Base-by-base conservation (phyloP, 78 protist species). In the Dictyostelium firmibasis region DNA sequence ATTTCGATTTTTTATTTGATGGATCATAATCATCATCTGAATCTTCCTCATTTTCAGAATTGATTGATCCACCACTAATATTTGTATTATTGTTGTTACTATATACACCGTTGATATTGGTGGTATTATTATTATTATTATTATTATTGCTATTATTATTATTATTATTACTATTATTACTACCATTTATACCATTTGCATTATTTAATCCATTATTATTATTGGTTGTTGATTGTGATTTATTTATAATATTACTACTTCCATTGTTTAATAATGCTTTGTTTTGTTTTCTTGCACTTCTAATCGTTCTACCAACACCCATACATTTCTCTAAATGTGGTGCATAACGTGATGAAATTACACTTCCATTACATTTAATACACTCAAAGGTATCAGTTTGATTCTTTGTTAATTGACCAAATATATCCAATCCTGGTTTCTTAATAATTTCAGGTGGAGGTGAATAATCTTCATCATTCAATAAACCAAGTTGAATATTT, bases 271-370 rank as follows among this genome's bases (percentile, higher is more conserved):
- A 6, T 64, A 75, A 62, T 9, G 43, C 1, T 9, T 74, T 43
- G 31, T 20, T 85, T 41, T 89, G 93, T 31, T 86, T 86, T 69
- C 94, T 89, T 27, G 94, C 29, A 44, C 31, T 31, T 81, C 94
- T 81, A 18, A 81, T 36, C 1, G 86, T 33, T 53, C 97, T 64
- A 50, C 85, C 78, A 27, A 35, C 86, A 25, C 96, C 93, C 97
- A 95, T 95, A 86, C 97, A 95, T 43, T 95, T 95, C 44, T 95
- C 97, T 14, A 95, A 36, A 83, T 95, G 97, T 41, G 97, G 94
- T 16, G 97, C 97, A 76, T 81, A 95, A 38, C 95, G 43, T 25
- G 89, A 47, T 33, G 85, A 82, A n/a, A 25, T 78, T 4, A 95
- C 92, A 60, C 41, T 14, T 4, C 91, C n/a, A n/a, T 72, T 85